A percentile compares a stretch with the other conserved stretches of the same genome.
Conservation (phyloP, 257 asterid species). For the Solanum ossicruentum region DNA sequence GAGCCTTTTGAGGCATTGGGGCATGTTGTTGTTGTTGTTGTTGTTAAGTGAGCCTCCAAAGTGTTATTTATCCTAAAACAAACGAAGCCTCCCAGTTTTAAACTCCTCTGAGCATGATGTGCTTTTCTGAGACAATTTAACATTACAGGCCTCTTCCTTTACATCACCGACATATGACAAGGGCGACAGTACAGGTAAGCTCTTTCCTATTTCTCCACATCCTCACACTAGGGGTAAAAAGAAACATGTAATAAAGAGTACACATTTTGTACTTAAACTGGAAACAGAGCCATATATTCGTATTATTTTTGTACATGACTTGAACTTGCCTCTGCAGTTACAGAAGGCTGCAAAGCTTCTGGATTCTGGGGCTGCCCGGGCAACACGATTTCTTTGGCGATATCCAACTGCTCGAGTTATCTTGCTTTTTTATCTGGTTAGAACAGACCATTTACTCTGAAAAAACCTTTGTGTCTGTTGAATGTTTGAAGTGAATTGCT, state of each 20-base stretch:
- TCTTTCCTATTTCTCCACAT: not conserved
- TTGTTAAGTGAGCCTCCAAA: not conserved
- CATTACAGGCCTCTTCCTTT: conserved; percentile 89
- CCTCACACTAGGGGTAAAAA: not conserved
- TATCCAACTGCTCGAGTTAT: conserved; percentile 89
- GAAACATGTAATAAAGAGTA: not conserved
- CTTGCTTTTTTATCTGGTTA: conserved; percentile 90
- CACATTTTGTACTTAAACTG: not conserved
- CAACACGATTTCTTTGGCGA: conserved; percentile 93
- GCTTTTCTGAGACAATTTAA: conserved; percentile 6
- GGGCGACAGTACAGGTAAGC: conserved; percentile 75
- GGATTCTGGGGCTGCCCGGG: conserved; percentile 96
- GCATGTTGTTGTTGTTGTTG: no score
- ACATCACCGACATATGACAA: conserved; percentile 83
- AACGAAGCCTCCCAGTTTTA: not conserved
- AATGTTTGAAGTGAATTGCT: not conserved
- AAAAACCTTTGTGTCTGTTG: not conserved
- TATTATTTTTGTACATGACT: not conserved
- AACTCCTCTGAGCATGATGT: not conserved
- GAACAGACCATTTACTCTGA: conserved; percentile 9
- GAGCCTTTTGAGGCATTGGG: no score
- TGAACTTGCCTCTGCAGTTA: conserved; percentile 41
- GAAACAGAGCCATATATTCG: not conserved
- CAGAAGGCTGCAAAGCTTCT: conserved; percentile 90
- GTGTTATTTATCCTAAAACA: not conserved